A percentile compares a stretch with the other conserved stretches of the same genome.
Evolutionary conservation across 2,329 filamentous ascomycete genomes (phyloP).

Genomic region (Berkeleyomyces rouxiae): DNA sequence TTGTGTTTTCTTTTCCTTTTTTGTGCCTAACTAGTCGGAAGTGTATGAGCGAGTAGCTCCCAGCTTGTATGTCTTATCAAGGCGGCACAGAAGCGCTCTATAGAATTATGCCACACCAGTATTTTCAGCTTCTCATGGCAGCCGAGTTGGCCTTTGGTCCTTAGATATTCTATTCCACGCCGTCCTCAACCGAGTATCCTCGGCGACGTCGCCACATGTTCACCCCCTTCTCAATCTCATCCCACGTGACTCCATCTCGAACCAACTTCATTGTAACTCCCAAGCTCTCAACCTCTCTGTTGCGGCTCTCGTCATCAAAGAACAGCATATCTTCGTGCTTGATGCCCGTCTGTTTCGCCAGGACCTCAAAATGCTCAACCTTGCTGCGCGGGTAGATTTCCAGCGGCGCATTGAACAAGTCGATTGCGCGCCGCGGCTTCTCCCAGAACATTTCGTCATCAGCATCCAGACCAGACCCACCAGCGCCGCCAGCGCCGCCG

Average conservation of each 20-base stretch:
- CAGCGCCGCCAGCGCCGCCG: conserved; percentile 15
- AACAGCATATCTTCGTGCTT: conserved; percentile 77
- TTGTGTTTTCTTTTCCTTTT: background rate
- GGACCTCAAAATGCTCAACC: conserved; percentile 63
- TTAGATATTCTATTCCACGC: background rate
- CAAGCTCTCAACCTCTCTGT: conserved; percentile 61
- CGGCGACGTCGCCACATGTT: conserved; percentile 63
- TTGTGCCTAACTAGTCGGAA: background rate
- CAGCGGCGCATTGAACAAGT: conserved; percentile 39
- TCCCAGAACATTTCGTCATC: conserved; percentile 13
- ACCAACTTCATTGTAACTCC: conserved; percentile 78
- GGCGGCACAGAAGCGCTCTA: background rate
- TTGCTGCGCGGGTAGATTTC: conserved; percentile 67
- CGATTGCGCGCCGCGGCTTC: conserved; percentile 32
- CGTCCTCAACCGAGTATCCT: conserved; percentile 23
- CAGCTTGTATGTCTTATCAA: background rate
- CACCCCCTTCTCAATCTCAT: conserved; percentile 65
- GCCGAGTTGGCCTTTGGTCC: background rate
- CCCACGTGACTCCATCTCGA: conserved; percentile 57
- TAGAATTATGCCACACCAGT: background rate
- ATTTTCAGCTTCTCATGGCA: background rate
- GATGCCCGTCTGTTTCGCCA: conserved; percentile 55
- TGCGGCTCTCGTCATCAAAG: conserved; percentile 83
- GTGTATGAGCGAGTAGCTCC: background rate
- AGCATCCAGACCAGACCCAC: background rate